Percentiles rank a stretch among this genome's conserved stretches.
Evolutionary conservation across 2,329 filamentous ascomycete species (phyloP).

Genomic region (Aaosphaeria pasadenensis): DNA sequence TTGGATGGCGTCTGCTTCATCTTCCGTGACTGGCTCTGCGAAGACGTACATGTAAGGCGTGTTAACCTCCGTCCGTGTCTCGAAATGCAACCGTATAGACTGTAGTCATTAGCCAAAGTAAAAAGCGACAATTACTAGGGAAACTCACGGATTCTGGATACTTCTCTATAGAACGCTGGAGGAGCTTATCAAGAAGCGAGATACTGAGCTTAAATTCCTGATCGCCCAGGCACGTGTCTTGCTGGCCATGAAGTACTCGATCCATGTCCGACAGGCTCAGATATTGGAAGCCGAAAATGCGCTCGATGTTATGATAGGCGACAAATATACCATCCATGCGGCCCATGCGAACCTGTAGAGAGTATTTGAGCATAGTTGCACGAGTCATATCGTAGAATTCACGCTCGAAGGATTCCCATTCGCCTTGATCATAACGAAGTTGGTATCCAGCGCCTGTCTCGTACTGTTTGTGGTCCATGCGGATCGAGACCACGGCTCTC

Average conservation of each 20-base stretch:
- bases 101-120: slow-evolving; percentile 19
- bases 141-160: slow-evolving; percentile 63
- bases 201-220: slow-evolving; percentile 83
- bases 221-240: slow-evolving; percentile 67
- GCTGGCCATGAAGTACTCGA: slow-evolving; percentile 76
- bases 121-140: not conserved
- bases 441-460: slow-evolving; percentile 82
- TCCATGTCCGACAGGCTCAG: slow-evolving; percentile 86
- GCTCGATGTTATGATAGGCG: slow-evolving; percentile 89
- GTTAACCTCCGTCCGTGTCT: slow-evolving; percentile 51
- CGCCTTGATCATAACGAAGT: slow-evolving; percentile 70
- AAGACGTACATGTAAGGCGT: slow-evolving; percentile 81
- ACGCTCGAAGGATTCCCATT: slow-evolving; percentile 88
- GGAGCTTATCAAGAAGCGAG: slow-evolving; percentile 70
- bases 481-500: slow-evolving; percentile 83
- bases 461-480: slow-evolving; percentile 75
- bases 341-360: slow-evolving; percentile 92
- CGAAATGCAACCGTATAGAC: slow-evolving; percentile 77
- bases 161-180: slow-evolving; percentile 70
- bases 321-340: slow-evolving; percentile 99
- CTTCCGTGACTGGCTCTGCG: slow-evolving; percentile 74
- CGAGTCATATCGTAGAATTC: slow-evolving; percentile 98
- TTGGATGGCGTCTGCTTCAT: slow-evolving; percentile 73
- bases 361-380: slow-evolving; percentile 93
- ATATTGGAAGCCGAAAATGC: slow-evolving; percentile 98